Base-by-base conservation (phyloP, 352 stramenopile species). In the Pilasporangium apinafurcum region DNA sequence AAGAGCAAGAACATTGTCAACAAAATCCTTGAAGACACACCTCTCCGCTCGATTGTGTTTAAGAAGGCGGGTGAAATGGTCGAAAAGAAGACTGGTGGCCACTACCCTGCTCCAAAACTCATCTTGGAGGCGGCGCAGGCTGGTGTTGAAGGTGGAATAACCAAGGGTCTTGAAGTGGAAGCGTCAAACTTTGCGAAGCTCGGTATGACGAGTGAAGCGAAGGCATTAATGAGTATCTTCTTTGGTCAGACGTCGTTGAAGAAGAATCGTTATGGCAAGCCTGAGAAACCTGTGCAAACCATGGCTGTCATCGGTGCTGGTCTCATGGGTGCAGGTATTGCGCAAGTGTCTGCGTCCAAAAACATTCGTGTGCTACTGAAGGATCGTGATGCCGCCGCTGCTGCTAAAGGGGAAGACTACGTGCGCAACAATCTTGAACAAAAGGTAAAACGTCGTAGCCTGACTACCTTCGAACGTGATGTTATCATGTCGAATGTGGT, bases 321-420 rank as follows among this genome's bases (percentile, higher is more conserved):
- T 10, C 79, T 99, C 22, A 99, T 99, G 96, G 96, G 96, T 38
- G 93, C 94, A 14, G 96, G 96, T 16, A 99, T 99, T 57, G 95
- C 94, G 22, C 93, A 98, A 63, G 88, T 98, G 13, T 91, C 88
- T 18, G 95, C 94, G 20, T 68, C 96, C 42, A 98, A 98, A 68
- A 88, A 95, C 35, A 88, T 96, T 34, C 71, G 81, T 21, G 96
- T 99, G 13, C 63, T 99, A 21, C 75, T 99, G 14, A 99, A 99
- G 62, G 96, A 99, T 68, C 83, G 90, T 28, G 84, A 98, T 51
- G 82, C 89, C 43, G 77, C 71, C 2, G 82, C 72, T 31, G 68
- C 96, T 26, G 77, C 60, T 26, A 74, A 87, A 47, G 81, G 73
- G n/a, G 65, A 96, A 44, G 86, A 85, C 37, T 97, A 98, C 62